phyloP scores from a whole-genome alignment of 2,329 filamentous ascomycete species.

The Claviceps spartinae region DNA sequence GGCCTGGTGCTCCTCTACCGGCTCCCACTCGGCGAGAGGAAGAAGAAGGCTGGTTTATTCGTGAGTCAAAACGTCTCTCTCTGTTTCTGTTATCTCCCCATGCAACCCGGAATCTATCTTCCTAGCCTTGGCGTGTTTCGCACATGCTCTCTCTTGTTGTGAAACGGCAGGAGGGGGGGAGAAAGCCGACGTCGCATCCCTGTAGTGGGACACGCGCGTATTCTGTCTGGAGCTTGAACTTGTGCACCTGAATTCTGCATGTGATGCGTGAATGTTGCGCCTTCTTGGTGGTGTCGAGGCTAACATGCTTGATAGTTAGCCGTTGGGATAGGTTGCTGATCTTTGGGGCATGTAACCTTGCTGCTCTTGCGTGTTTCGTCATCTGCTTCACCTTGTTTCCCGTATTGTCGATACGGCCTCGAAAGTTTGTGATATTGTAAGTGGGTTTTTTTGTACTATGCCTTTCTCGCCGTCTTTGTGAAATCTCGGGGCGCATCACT shows the following conservation, averaged over 20 bases:
- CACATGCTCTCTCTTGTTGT: conserved; percentile 6
- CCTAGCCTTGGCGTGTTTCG: conserved; percentile 8
- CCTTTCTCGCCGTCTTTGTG: neutral
- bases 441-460: conserved; percentile 28
- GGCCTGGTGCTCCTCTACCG: conserved; percentile 70
- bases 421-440: conserved; percentile 96
- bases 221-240: conserved; percentile 16
- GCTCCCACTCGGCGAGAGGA: conserved; percentile 77
- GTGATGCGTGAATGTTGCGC: conserved; percentile 27
- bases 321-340: conserved; percentile 92
- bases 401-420: conserved; percentile 62
- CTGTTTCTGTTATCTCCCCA: neutral
- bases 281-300: conserved; percentile 22
- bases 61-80: conserved; percentile 49
- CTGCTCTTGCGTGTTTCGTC: conserved; percentile 81
- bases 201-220: conserved; percentile 35
- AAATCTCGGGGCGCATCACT: too few species aligned
- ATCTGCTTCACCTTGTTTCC: conserved; percentile 87
- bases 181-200: conserved; percentile 20
- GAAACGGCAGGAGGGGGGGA: neutral
- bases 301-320: conserved; percentile 55
- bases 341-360: conserved; percentile 82
- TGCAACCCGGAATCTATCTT: neutral
- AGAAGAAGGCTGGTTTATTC: conserved; percentile 86
- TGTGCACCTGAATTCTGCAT: conserved; percentile 23